Evolutionary conservation across 2,329 filamentous ascomycete species (phyloP).

Genomic region (Acephala macrosclerotiorum): DNA sequence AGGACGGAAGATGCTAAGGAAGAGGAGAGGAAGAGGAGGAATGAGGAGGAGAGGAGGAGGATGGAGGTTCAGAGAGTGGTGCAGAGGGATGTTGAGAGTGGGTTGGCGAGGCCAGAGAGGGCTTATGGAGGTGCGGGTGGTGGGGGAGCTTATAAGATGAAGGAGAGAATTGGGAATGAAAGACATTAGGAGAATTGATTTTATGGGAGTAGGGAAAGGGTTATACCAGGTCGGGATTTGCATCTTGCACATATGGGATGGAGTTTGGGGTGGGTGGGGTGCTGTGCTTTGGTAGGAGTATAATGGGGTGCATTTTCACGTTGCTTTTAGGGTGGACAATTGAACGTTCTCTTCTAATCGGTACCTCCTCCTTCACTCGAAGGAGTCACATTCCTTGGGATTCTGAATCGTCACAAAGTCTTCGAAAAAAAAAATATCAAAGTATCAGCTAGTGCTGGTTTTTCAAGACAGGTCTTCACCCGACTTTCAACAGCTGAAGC

Average conservation of each 20-base stretch:
- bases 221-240: not conserved
- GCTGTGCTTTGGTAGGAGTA: not conserved
- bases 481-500: too few relatives aligned
- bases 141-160: conserved; percentile 26
- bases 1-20: conserved; percentile 38
- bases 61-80: conserved; percentile 53
- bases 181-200: not conserved
- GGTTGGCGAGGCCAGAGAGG: conserved; percentile 54
- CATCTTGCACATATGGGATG: not conserved
- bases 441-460: too few relatives aligned
- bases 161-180: conserved; percentile 6
- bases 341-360: not conserved
- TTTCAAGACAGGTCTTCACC: too few relatives aligned
- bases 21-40: conserved; percentile 36
- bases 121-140: conserved; percentile 49
- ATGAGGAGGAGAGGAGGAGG: conserved; percentile 45
- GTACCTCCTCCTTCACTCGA: too few relatives aligned
- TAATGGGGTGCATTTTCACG: not conserved
- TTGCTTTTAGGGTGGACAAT: not conserved
- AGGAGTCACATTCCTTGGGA: too few relatives aligned
- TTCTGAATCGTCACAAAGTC: too few relatives aligned
- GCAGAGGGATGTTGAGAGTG: conserved; percentile 55
- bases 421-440: too few relatives aligned
- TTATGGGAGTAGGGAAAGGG: not conserved
- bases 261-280: not conserved